These are phyloP conservation scores for Corchorus olitorius DNA, from an alignment of 345 rosid species.

Conservation along the genomic window DNA sequence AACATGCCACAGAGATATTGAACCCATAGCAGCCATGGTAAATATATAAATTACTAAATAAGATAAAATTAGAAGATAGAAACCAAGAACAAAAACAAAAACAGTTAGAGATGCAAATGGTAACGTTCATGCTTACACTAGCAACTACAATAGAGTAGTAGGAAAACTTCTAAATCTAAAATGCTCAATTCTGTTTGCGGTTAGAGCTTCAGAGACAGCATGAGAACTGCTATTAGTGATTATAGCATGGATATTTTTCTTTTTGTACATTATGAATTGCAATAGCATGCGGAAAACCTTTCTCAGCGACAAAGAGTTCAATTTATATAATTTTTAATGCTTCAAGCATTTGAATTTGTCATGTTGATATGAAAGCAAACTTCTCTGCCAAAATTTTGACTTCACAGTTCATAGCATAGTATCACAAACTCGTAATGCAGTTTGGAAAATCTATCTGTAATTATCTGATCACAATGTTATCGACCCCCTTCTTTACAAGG, in stretches of 20 bases:
- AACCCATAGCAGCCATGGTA: not conserved
- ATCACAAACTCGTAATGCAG: not conserved
- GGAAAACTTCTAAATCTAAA: not conserved
- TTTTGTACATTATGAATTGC: not conserved
- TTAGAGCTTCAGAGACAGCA: not conserved
- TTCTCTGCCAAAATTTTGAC: not conserved
- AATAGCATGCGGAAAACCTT: not conserved
- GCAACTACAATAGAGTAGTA: not conserved
- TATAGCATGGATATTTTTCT: not conserved
- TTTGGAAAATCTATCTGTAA: slow-evolving; percentile 1
- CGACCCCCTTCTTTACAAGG: not conserved
- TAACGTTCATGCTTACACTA: too few species aligned
- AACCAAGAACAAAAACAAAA: too few species aligned
- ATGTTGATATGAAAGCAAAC: slow-evolving; percentile 7
- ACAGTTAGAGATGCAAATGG: too few species aligned
- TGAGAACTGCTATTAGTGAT: not conserved
- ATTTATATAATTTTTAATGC: not conserved
- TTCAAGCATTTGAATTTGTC: slow-evolving; percentile 4
- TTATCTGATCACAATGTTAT: not conserved
- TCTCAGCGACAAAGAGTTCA: not conserved
- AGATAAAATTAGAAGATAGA: too few species aligned
- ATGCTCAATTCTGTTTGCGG: not conserved
- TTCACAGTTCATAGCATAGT: not conserved
- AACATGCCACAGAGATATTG: not conserved
- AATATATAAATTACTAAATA: not conserved